phyloP scores from a whole-genome alignment of 495 filamentous ascomycete genomes.

The Aspergillus cristatus region DNA sequence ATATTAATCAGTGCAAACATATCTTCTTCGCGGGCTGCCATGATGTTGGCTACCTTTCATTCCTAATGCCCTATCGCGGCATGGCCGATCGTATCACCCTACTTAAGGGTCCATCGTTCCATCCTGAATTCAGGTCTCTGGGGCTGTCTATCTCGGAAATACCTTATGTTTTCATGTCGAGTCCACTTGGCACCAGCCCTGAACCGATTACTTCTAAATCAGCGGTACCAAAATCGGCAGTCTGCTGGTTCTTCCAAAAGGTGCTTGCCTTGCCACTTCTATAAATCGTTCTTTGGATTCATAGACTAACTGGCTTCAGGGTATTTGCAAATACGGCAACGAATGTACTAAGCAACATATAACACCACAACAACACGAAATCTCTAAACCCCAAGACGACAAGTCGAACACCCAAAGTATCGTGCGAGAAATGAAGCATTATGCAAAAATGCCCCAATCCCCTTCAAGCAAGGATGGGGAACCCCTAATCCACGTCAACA shows the following conservation, averaged over 20 bases:
- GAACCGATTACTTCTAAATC: no score
- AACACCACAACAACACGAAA: conserved; percentile 20
- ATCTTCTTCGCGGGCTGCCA: conserved; percentile 58
- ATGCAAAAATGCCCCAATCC: conserved; percentile 16
- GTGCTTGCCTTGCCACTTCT: conserved; percentile 12
- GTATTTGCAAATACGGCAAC: conserved; percentile 31
- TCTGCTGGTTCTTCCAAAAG: conserved; percentile 35
- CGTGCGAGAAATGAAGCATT: conserved; percentile 18
- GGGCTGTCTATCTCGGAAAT: conserved; percentile 34
- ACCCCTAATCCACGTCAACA: conserved; percentile 36
- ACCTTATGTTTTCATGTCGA: conserved; percentile 34
- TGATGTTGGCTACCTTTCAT: conserved; percentile 48
- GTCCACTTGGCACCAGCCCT: conserved; percentile 12
- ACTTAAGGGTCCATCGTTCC: conserved; percentile 34
- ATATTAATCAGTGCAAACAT: conserved; percentile 56
- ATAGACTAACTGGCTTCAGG: conserved; percentile 9
- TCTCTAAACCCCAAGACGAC: conserved; percentile 13
- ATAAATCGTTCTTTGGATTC: no score
- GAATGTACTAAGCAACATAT: conserved; percentile 30
- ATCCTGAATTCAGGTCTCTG: conserved; percentile 26
- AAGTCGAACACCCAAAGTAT: conserved; percentile 5
- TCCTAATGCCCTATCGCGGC: conserved; percentile 43
- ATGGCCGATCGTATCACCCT: conserved; percentile 43
- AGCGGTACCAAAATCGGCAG: no score
- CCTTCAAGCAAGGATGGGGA: conserved; percentile 19